Percentiles rank a stretch among this genome's conserved stretches.
phyloP scores from a whole-genome alignment of 2,329 filamentous ascomycete genomes.

The Phialocephala sp. region DNA sequence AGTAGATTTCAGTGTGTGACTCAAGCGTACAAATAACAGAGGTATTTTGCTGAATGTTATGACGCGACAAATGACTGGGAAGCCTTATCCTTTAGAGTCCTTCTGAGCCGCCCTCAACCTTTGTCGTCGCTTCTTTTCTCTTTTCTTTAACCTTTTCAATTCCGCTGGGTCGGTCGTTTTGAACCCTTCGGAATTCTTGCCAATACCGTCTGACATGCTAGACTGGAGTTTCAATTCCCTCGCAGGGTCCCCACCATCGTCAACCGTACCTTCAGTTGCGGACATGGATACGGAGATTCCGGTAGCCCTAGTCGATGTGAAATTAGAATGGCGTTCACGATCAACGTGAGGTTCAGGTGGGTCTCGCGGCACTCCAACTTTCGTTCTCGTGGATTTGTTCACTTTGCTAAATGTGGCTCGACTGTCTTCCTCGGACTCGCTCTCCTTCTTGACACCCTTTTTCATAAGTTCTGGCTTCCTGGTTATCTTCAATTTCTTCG shows the following conservation, averaged over 20 bases:
- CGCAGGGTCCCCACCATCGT: not conserved
- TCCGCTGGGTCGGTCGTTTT: slow-evolving; percentile 17
- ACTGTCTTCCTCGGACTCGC: slow-evolving; percentile 2
- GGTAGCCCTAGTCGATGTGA: too few relatives aligned
- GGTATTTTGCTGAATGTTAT: not conserved
- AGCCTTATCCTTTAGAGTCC: not conserved
- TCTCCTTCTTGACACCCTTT: not conserved
- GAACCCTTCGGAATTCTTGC: slow-evolving; percentile 6
- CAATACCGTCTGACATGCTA: not conserved
- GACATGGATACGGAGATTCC: not conserved
- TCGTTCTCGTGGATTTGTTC: not conserved
- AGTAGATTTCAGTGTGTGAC: not conserved
- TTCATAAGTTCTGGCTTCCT: not conserved
- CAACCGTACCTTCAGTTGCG: not conserved
- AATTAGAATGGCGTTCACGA: too few relatives aligned
- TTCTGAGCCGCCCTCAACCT: slow-evolving; percentile 25
- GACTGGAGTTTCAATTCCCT: not conserved
- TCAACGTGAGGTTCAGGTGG: not conserved
- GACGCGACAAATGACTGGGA: not conserved
- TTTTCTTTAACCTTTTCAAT: slow-evolving; percentile 31
- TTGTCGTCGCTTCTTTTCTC: slow-evolving; percentile 31
- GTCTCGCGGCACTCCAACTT: not conserved
- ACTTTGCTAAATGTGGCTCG: not conserved
- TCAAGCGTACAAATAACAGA: not conserved
- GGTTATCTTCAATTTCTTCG: slow-evolving; percentile 40